Base-by-base conservation (phyloP, 208 protist genomes). In the Trypanosoma platydactyli region DNA sequence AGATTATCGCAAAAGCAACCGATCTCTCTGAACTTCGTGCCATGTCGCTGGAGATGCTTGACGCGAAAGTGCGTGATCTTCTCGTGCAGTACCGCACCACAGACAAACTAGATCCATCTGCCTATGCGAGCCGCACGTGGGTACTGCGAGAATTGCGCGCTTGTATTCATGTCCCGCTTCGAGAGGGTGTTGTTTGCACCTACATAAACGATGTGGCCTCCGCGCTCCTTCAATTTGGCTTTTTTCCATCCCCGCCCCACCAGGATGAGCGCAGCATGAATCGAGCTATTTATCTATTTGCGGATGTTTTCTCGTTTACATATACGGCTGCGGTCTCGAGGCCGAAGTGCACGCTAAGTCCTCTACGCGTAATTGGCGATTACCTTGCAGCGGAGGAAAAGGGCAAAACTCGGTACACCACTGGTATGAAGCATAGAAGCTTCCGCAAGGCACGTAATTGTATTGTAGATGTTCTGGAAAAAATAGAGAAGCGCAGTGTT, bases 271-370 rank as follows among this genome's bases (percentile, higher is more conserved):
- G 71, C 18, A 92, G 63, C 59, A 77, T 84, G 68, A 93, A 95
- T 70, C 80, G 79, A 25, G 89, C 84, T 66, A 88, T 95, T 55
- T 95, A 79, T 71, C 73, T 94, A 63, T 94, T 95, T 60, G 78
- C 87, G 0, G 87, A 95, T 15, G 64, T 86, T 41, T 91, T 89
- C 59, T 93, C 90, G 40, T 94, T 94, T 73, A 95, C 90, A 13
- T 89, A 82, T 57, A 53, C 66, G 13, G 83, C 64, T 0, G 52
- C 79, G 1, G 41, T 88, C 3, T 64, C 88, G 1, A 70, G 90
- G 3, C 87, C 87, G 29, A 83, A 84, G 64, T 80, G 78, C 57
- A 74, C 77, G 0, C 50, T 89, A 45, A 35, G 45, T 7, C 69
- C 76, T 4, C 71, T 89, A 13, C 64, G 77, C n/a, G 64, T 94